Evolutionary conservation across 768 basidiomycete species (phyloP).

Genomic region (Panaeolus papilionaceus): DNA sequence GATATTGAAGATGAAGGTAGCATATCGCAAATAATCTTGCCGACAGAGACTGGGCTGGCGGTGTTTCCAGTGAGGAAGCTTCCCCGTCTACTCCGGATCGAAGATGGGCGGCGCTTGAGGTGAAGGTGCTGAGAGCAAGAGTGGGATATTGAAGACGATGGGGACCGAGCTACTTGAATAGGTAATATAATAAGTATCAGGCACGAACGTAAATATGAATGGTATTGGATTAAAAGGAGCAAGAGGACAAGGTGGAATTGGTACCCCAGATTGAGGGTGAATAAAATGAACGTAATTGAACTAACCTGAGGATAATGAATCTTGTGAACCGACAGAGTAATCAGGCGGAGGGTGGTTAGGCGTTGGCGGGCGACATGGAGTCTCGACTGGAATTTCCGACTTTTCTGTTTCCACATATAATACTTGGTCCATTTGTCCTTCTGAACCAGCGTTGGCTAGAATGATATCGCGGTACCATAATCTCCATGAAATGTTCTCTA

Average conservation of each 20-base stretch:
- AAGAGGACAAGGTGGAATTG: background rate
- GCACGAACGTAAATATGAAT: conserved; percentile 15
- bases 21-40: conserved; percentile 59
- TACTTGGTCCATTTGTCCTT: background rate
- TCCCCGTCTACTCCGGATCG: conserved; percentile 18
- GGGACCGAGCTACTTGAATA: conserved; percentile 15
- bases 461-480: conserved; percentile 75
- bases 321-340: conserved; percentile 11
- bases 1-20: conserved; percentile 42
- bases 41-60: conserved; percentile 25
- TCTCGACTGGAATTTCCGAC: conserved; percentile 10
- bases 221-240: conserved; percentile 15
- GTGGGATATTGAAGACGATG: conserved; percentile 15
- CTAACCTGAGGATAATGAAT: conserved; percentile 13
- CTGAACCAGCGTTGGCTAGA: background rate
- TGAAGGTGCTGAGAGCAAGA: conserved; percentile 12
- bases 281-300: conserved; percentile 6
- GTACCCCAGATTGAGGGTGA: conserved; percentile 12
- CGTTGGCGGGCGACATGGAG: conserved; percentile 16
- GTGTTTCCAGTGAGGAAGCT: conserved; percentile 19
- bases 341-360: conserved; percentile 11
- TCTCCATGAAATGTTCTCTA: conserved; percentile 91
- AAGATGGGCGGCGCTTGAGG: conserved; percentile 9
- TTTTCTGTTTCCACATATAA: background rate
- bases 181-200: conserved; percentile 18